These are phyloP conservation scores for Chlamydomonas schloesseri DNA, from an alignment of 139 green algal species.

Conservation along the genomic window DNA sequence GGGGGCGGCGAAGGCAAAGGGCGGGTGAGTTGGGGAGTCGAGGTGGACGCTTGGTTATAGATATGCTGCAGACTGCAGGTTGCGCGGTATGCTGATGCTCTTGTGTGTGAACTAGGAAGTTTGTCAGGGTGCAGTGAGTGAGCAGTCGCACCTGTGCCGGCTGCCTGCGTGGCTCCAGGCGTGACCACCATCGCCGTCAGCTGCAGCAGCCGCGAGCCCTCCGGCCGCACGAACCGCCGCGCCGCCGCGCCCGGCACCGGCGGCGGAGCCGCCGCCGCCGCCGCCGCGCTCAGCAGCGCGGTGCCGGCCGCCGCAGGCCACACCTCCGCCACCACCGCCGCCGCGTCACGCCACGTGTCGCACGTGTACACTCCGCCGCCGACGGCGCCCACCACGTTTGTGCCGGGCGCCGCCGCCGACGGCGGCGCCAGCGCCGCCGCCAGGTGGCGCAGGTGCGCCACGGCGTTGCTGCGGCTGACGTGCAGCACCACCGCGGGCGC, in stretches of 20 bases:
- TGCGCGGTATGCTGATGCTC: no score
- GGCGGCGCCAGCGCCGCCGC: not conserved
- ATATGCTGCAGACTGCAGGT: no score
- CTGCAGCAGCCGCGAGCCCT: constrained; percentile 34
- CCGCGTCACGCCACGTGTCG: constrained; percentile 1
- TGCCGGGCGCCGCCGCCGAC: not conserved
- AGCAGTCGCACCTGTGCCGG: not conserved
- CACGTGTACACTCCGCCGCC: constrained; percentile 4
- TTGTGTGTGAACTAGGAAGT: no score
- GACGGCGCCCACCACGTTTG: not conserved
- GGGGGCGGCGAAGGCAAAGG: not conserved
- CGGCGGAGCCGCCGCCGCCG: not conserved
- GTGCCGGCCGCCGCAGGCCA: not conserved
- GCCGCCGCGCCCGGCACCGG: not conserved
- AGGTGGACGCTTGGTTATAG: no score
- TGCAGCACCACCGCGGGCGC: constrained; percentile 34
- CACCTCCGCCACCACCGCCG: not conserved
- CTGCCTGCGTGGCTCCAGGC: not conserved
- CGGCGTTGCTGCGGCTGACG: constrained; percentile 42
- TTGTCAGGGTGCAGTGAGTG: no score
- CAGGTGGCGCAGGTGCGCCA: constrained; percentile 21
- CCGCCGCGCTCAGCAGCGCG: not conserved
- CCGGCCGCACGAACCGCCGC: constrained; percentile 23
- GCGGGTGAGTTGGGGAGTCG: not conserved
- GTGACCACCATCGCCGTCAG: constrained; percentile 37